phyloP scores from a whole-genome alignment of 169 alveolate genomes.

The Plasmodium blacklocki region DNA sequence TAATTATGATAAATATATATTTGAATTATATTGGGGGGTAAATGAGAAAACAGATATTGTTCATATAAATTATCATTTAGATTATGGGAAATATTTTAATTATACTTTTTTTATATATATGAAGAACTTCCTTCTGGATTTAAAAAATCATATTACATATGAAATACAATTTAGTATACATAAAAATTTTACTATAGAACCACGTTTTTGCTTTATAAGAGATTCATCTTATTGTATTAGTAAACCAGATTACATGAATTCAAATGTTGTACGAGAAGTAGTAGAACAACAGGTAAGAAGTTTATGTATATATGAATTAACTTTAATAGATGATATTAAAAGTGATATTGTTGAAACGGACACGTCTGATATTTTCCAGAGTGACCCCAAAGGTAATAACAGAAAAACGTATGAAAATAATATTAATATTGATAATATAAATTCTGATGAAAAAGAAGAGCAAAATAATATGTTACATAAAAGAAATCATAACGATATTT shows the following conservation, averaged over 20 bases:
- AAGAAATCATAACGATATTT: not conserved
- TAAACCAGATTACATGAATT: slow-evolving; percentile 61
- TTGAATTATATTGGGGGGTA: slow-evolving; percentile 72
- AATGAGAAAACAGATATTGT: slow-evolving; percentile 53
- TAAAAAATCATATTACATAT: slow-evolving; percentile 40
- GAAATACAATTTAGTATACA: slow-evolving; percentile 60
- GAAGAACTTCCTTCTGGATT: slow-evolving; percentile 43
- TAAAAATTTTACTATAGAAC: slow-evolving; percentile 63
- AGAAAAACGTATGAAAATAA: not conserved
- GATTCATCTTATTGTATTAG: slow-evolving; percentile 71
- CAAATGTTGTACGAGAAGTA: slow-evolving; percentile 52
- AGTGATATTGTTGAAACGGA: not conserved
- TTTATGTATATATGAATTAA: slow-evolving; percentile 52
- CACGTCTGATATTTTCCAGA: not conserved
- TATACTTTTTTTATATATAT: slow-evolving; percentile 55
- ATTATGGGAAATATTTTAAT: slow-evolving; percentile 70
- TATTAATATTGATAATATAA: not conserved
- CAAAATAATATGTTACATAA: not conserved
- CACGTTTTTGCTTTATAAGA: slow-evolving; percentile 50
- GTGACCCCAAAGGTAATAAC: not conserved
- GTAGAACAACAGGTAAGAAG: slow-evolving; percentile 73
- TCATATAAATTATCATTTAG: slow-evolving; percentile 57
- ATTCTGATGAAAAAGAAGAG: not conserved
- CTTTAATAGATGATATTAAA: slow-evolving; percentile 8
- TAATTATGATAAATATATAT: slow-evolving; percentile 15